Evolutionary conservation across 257 asterid genomes (phyloP), one percentile per base, ranked within the genome.

Genomic region (Solanum chilense): DNA sequence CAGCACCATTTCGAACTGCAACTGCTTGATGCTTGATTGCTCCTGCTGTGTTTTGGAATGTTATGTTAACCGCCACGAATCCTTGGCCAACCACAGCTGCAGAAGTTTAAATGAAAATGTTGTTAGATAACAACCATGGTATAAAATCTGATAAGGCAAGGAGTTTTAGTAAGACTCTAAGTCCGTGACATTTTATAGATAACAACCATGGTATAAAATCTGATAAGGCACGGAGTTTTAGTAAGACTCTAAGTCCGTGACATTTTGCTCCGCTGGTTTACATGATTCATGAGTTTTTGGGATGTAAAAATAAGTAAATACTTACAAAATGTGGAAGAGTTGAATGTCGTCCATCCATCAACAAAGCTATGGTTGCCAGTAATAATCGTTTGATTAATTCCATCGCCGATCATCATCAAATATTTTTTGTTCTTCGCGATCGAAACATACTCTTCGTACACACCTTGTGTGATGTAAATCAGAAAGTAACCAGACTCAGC

Each of bases 291-390:
- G 9, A 25, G 35, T n/a, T 20, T 1, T 20, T 1, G 2, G 20
- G 7, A 74, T 37, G 52, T 10, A 14, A 73, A 73, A 35, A 21
- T 9, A 20, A 73, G 9, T 11, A 20, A 68, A 13, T 81, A 75
- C 92, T 87, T 91, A 95, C 98, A 86, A 5, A 96, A 93, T 3
- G 98, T 93, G 2, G 94, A 49, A 20, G 95, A 95, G 42, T 91
- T 93, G 91, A 95, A 95, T 7, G 99, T 96, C 5, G 98, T 92
- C 98, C 95, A 96, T 47, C 98, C 98, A 64, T 95, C 98, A 3
- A 89, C 92, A 29, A 94, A 91, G 90, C 85, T 96, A 23, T 83
- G 98, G 66, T 89, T 95, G 3, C 98, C 98, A 0, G 98, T 94
- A 33, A 96, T 91, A 49, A 95, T 88, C 0, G 99, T 96, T 27